Evolutionary conservation across 495 filamentous ascomycete genomes (phyloP).

Genomic region (Venustampulla echinocandica): DNA sequence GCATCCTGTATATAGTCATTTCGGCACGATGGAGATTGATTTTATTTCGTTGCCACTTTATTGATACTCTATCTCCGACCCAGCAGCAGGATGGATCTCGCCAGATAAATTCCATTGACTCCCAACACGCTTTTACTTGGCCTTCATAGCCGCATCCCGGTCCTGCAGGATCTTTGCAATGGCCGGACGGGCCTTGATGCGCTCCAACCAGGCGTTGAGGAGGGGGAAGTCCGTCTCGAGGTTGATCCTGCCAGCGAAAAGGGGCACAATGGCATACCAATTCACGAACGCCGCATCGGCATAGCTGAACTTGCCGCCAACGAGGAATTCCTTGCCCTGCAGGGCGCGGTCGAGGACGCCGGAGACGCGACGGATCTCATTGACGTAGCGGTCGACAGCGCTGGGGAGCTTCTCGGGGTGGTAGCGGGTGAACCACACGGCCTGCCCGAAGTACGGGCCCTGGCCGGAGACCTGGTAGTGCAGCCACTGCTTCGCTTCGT

Average conservation of each 20-base stretch:
- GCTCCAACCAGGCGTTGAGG: conserved; percentile 28
- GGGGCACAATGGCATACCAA: conserved; percentile 1
- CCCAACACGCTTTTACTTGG: conserved; percentile 7
- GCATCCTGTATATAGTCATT: not conserved
- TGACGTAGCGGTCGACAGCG: conserved; percentile 36
- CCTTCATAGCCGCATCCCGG: conserved; percentile 20
- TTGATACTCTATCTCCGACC: conserved; percentile 5
- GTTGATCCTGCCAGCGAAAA: conserved; percentile 6
- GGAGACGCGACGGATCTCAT: conserved; percentile 33
- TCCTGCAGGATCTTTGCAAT: conserved; percentile 34
- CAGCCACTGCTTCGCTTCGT: conserved; percentile 54
- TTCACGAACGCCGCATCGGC: conserved; percentile 4
- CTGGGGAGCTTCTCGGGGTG: conserved; percentile 31
- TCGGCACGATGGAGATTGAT: not conserved
- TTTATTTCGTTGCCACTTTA: not conserved
- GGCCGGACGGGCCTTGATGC: conserved; percentile 26
- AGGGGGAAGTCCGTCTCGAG: conserved; percentile 29
- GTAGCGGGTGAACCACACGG: conserved; percentile 41
- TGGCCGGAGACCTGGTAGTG: conserved; percentile 62
- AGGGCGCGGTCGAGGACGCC: conserved; percentile 30
- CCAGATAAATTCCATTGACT: conserved; percentile 7
- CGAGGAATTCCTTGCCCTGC: conserved; percentile 13
- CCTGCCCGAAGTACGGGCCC: conserved; percentile 58
- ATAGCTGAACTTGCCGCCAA: conserved; percentile 17
- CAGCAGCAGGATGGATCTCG: conserved; percentile 6